Base-by-base conservation (phyloP, 768 basidiomycete genomes). In the Sistotremastrum suecicum region DNA sequence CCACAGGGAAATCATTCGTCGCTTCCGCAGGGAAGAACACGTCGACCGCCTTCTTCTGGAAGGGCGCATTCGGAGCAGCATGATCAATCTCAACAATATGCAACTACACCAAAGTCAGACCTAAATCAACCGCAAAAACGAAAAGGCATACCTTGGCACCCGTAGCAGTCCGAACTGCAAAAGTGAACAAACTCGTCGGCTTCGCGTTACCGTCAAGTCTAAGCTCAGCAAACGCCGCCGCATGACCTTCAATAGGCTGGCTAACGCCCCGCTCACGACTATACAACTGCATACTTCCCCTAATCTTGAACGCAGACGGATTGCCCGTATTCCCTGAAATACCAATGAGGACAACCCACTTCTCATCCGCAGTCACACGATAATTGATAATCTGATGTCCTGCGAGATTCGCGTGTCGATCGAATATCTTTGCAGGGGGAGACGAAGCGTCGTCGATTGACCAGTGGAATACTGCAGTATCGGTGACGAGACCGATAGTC, bases 21-120 rank as follows among this genome's bases (percentile, higher is more conserved):
- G 95, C 95, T 62, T 99, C 95, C 1, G 92, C 82, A 44, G 95
- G 95, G 76, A 98, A 99, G 71, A 92, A 99, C 34, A 99, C 94
- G 54, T 99, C 95, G 50, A 98, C 92, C 7, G 87, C 87, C 66
- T 95, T 98, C 75, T 99, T 99, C 34, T 75, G 74, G 69, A 95
- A 99, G 5, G 83, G 83, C 11, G 92, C 84, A 56, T 94, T 87
- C 4, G 89, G 80, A 7, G 87, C 83, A 49, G 81, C 75, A 64
- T 98, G 95, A 61, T 98, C 95, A 58, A 99, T 94, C 64, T 99
- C 90, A 48, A 98, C 95, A 42, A 99, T 76, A 65, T 99, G 95
- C 41, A 99, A 82, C 95, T 98, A 54, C 4, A 50, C 37, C 9
- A 36, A 33, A 4, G 34, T 52, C 30, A 51, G 35, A 20, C 20